Conservation (phyloP, 2,329 filamentous ascomycete genomes). For the Chaetomium strumarium region DNA sequence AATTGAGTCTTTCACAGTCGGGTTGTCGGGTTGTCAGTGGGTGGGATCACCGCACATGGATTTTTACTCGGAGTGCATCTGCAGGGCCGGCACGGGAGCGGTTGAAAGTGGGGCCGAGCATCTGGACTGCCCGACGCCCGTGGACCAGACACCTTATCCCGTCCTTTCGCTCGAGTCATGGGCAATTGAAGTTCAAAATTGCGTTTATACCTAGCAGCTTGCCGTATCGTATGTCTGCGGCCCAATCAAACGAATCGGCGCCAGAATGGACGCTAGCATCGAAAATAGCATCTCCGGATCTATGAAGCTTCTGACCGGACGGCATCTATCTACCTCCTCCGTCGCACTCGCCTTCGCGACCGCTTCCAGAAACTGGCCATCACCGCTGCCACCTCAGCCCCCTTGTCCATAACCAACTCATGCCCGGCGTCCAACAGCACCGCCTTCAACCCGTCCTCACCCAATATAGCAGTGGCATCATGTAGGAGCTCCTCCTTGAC, state of each 20-base stretch:
- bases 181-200: no score
- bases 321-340: neutral
- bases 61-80: constrained; percentile 7
- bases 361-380: constrained; percentile 32
- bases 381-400: constrained; percentile 48
- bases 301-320: neutral
- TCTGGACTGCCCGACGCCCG: neutral
- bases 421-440: constrained; percentile 58
- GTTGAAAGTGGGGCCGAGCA: neutral
- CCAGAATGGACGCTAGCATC: no score
- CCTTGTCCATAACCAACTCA: constrained; percentile 60
- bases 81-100: neutral
- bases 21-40: no score
- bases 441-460: constrained; percentile 51
- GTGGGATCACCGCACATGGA: neutral
- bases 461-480: constrained; percentile 54
- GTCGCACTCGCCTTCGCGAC: neutral
- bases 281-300: constrained; percentile 9
- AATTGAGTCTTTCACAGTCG: neutral
- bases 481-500: constrained; percentile 56
- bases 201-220: no score
- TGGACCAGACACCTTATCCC: no score
- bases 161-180: no score
- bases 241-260: no score
- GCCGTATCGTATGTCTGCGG: no score